phyloP scores from a whole-genome alignment of 2,329 filamentous ascomycete species.

The Erysiphe pulchra region DNA sequence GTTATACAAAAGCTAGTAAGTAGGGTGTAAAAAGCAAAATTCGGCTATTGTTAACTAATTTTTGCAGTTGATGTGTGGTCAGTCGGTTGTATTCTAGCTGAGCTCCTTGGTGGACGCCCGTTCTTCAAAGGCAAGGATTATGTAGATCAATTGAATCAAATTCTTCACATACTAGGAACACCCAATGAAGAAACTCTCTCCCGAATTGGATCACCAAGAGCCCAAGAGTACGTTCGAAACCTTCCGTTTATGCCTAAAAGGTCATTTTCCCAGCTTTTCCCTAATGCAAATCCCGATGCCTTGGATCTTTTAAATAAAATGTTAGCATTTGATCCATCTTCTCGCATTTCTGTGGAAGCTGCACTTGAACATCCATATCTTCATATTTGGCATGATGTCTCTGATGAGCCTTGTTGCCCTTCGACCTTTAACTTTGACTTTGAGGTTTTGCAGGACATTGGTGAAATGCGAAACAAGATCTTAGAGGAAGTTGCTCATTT shows the following conservation, averaged over 20 bases:
- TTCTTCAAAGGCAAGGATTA: constrained; percentile 99
- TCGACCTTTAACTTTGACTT: constrained; percentile 96
- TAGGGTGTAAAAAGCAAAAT: constrained; percentile 13
- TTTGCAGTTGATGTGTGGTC: constrained; percentile 92
- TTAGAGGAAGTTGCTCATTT: constrained; percentile 81
- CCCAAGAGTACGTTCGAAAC: constrained; percentile 96
- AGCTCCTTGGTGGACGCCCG: constrained; percentile 80
- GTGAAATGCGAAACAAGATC: constrained; percentile 92
- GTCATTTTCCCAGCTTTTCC: constrained; percentile 68
- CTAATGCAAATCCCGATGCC: constrained; percentile 82
- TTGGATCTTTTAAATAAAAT: constrained; percentile 89
- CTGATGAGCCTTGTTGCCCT: constrained; percentile 81
- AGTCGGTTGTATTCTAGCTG: constrained; percentile 88
- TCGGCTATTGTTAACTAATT: constrained; percentile 1
- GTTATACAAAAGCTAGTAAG: constrained; percentile 98
- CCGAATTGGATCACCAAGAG: constrained; percentile 81
- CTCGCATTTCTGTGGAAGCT: constrained; percentile 79
- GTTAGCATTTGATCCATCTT: constrained; percentile 88
- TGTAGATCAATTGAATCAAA: constrained; percentile 98
- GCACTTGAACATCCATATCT: constrained; percentile 92
- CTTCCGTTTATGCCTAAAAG: constrained; percentile 87
- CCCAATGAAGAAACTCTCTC: constrained; percentile 85
- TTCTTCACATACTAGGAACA: constrained; percentile 89
- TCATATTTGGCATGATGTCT: constrained; percentile 87
- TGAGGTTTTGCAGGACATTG: constrained; percentile 86